Conservation (phyloP, 2,329 filamentous ascomycete species). For the Fusarium palustre region DNA sequence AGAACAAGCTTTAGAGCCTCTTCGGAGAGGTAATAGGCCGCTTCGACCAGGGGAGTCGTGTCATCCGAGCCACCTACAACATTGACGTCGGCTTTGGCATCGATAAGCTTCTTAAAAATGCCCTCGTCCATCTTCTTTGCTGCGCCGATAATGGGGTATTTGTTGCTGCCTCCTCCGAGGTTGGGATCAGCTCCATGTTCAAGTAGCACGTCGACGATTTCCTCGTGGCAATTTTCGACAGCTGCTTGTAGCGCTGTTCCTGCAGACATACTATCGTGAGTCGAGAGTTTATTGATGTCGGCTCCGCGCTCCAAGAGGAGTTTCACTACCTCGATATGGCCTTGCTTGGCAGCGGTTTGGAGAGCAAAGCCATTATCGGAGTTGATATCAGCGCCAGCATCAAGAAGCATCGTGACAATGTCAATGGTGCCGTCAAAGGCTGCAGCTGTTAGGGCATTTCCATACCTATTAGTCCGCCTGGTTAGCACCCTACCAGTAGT, state of each 20-base stretch:
- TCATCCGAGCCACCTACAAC: constrained; percentile 51
- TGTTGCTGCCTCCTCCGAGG: constrained; percentile 50
- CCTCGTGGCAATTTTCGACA: constrained; percentile 49
- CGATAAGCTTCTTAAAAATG: constrained; percentile 53
- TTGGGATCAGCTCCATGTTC: constrained; percentile 54
- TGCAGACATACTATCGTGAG: constrained; percentile 44
- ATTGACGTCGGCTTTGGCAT: constrained; percentile 52
- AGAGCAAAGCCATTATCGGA: constrained; percentile 53
- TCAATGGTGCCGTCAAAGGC: constrained; percentile 52
- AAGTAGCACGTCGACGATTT: constrained; percentile 55
- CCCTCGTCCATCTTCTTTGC: constrained; percentile 50
- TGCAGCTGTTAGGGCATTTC: constrained; percentile 50
- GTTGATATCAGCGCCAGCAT: constrained; percentile 52
- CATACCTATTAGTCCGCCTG: constrained; percentile 27
- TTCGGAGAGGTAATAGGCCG: constrained; percentile 51
- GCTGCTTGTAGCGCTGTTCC: constrained; percentile 57
- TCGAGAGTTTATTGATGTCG: constrained; percentile 51
- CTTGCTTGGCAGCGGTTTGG: constrained; percentile 53
- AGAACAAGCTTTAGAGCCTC: constrained; percentile 50
- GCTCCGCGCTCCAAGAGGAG: constrained; percentile 52
- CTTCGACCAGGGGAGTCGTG: constrained; percentile 54
- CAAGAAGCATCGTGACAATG: constrained; percentile 50
- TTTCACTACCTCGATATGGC: constrained; percentile 52
- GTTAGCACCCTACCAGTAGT: not conserved
- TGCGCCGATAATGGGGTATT: constrained; percentile 54